These are phyloP conservation scores for Phenoliferia sp. DNA, from an alignment of 1,284 basidiomycete species.

Conservation along the genomic window DNA sequence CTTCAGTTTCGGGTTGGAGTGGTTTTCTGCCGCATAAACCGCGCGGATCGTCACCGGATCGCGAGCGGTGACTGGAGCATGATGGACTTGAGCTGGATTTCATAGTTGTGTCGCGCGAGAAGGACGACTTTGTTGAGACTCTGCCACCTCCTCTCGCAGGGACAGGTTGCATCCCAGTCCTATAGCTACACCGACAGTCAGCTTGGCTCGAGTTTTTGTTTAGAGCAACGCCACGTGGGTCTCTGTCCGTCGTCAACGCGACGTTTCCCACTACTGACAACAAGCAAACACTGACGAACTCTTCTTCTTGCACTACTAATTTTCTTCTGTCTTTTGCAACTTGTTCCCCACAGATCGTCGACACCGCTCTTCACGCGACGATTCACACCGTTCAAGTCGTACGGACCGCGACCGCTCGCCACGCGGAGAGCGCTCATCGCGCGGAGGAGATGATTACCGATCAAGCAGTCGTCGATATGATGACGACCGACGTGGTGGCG, in stretches of 20 bases:
- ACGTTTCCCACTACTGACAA: not conserved
- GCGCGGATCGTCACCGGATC: not conserved
- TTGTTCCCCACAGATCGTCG: not conserved
- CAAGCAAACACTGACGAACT: not conserved
- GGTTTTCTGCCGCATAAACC: too few species aligned
- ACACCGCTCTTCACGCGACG: constrained; percentile 21
- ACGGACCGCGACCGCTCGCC: constrained; percentile 17
- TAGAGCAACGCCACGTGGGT: too few species aligned
- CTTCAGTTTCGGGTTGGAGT: not conserved
- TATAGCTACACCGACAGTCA: not conserved
- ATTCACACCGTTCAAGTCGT: constrained; percentile 25
- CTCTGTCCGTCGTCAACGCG: not conserved
- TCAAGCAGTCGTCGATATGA: constrained; percentile 27
- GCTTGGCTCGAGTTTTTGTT: not conserved
- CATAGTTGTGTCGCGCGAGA: not conserved
- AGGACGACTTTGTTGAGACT: not conserved
- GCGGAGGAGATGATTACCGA: constrained; percentile 23
- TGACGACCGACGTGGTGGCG: constrained; percentile 38
- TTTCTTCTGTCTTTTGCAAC: not conserved
- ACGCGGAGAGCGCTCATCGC: constrained; percentile 14
- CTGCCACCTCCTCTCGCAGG: not conserved
- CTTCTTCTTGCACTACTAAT: not conserved
- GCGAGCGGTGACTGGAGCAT: not conserved
- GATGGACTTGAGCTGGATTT: not conserved
- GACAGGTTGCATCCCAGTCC: not conserved